Base-by-base conservation (phyloP, 75 land plant species). In the Isoetes taiwanensis region DNA sequence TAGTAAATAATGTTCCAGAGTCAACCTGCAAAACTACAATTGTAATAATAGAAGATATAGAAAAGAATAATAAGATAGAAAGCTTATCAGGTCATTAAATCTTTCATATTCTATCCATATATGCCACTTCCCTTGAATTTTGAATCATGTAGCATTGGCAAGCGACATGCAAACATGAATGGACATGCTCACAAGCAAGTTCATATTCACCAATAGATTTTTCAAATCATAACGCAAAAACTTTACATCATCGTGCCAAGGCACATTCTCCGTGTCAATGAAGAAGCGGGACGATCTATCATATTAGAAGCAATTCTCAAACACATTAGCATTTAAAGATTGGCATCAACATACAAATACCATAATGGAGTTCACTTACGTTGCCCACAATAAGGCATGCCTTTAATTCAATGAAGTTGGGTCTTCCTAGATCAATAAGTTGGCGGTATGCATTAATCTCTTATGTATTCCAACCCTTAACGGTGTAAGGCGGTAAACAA, bases 41-140 rank as follows among this genome's bases (percentile, higher is more conserved):
- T n/a, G n/a, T n/a, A n/a, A n/a, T n/a, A n/a, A n/a, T n/a, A n/a
- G n/a, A n/a, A n/a, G n/a, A n/a, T n/a, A n/a, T n/a, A n/a, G n/a
- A n/a, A n/a, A n/a, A n/a, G n/a, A n/a, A n/a, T n/a, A n/a, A n/a
- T 28, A 50, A 0, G 14, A 6, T 6, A 54, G 24, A 32, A 28
- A 38, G 64, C 80, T 30, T 58, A 90, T 94, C 84, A 90, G 65
- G 32, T 86, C 80, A 41, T 90, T 93, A 66, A 90, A 90, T 56
- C 76, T 88, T 20, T 90, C 97, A 58, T 90, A 90, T 61, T 86
- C 94, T 24, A 90, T 90, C 97, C 97, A 90, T 33, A 94, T 90
- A 41, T 63, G 54, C 97, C 97, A 90, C 59, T 83, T 66, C 25
- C 82, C 94, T 57, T 78, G 30, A 30, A 80, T 41, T 54, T 83